Base-by-base conservation (phyloP, 306 rosid genomes). In the Cicer yamashitae region DNA sequence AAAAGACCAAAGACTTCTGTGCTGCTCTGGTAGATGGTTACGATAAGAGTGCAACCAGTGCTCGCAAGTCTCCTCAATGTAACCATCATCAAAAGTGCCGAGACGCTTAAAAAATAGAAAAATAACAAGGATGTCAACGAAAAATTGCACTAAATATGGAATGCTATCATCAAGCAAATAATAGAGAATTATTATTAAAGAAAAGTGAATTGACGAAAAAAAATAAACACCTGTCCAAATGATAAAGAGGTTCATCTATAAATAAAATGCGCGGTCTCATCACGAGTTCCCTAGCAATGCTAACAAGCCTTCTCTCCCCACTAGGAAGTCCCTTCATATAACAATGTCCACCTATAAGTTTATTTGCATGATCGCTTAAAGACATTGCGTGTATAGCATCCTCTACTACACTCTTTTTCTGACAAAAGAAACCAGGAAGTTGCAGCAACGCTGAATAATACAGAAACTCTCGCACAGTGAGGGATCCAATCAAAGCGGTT, bases 1-100 rank as follows among this genome's bases (percentile, higher is more conserved):
- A 88, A 96, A 83, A 96, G 99, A 75, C 99, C 99, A 57, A 96
- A 96, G 25, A 96, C 99, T 90, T 96, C 99, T 6, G 99, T 96
- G 89, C 97, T 96, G 86, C 99, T 96, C 81, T 96, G 99, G 79
- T 87, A 88, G 62, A 96, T 92, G 74, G 97, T 96, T 77, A 96
- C 73, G 40, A 96, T 56, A 70, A 96, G 91, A 71, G 98, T 92
- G 79, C 92, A 96, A 38, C 99, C 99, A 9, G 90, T 89, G 87
- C 98, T 92, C 68, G 99, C 96, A 51, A 96, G 93, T 84, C 94
- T 96, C 94, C 91, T 96, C 88, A 96, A 76, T 8, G 99, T 96
- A 72, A 96, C 99, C 99, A 96, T 96, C 99, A 96, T 96, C 84
- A 92, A 83, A 76, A 96, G 98, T 51, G 99, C 94, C 22, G 99